phyloP scores from a whole-genome alignment of 345 rosid genomes.

The Brassica juncea region DNA sequence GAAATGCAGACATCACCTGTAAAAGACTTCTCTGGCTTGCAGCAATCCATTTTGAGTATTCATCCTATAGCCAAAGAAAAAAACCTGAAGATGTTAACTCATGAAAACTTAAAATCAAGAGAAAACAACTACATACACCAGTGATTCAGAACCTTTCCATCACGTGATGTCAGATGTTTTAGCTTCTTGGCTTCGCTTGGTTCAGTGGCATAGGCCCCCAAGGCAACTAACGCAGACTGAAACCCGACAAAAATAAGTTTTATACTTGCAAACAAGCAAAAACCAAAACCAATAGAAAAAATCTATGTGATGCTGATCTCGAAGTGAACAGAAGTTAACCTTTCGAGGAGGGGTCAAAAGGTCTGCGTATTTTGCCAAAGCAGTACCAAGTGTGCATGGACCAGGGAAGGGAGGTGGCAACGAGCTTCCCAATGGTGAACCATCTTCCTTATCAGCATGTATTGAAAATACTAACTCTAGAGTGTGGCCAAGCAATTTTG shows the following conservation, averaged over 20 bases:
- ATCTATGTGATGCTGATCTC: neutral
- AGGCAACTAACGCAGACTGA: conserved; percentile 85
- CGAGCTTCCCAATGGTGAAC: conserved; percentile 65
- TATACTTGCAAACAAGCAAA: conserved; percentile 6
- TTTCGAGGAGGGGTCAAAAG: conserved; percentile 79
- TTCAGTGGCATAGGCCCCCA: conserved; percentile 90
- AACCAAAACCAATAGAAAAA: conserved; percentile 8
- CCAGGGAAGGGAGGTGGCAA: conserved; percentile 80
- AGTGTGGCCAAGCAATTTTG: conserved; percentile 65
- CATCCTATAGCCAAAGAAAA: conserved; percentile 53
- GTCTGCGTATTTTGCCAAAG: conserved; percentile 73
- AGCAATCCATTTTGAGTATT: conserved; percentile 85
- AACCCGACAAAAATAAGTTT: neutral
- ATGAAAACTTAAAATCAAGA: neutral
- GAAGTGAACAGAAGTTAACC: conserved; percentile 45
- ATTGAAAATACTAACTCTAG: conserved; percentile 76
- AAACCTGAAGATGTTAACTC: neutral
- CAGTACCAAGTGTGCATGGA: conserved; percentile 73
- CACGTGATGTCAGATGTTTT: conserved; percentile 60
- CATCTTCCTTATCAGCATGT: conserved; percentile 76
- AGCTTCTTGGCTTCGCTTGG: conserved; percentile 71
- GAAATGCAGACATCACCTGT: conserved; percentile 90
- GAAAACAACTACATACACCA: conserved; percentile 3
- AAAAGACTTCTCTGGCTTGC: conserved; percentile 90
- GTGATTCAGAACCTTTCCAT: conserved; percentile 58